Evolutionary conservation across 1,284 basidiomycete genomes (phyloP), one percentile per base, ranked within the genome.

Genomic region (Quambalaria eucalypti): DNA sequence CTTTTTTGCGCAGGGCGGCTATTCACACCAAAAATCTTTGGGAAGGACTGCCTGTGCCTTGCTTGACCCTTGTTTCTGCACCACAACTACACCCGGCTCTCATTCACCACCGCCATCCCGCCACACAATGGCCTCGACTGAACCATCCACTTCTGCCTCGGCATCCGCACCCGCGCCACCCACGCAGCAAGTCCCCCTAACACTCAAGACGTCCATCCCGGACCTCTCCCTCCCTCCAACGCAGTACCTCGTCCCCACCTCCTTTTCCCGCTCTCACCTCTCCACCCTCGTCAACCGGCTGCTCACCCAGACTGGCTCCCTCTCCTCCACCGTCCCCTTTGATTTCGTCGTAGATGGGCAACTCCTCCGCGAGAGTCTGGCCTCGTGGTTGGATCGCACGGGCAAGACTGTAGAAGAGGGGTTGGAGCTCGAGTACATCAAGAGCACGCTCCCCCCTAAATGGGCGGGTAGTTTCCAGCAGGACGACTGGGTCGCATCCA

Each of bases 261-360:
- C 84, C 76, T 98, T 92, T 92, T 84, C 83, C 55, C 85, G 92
- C 16, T 95, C 88, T 74, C 93, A 97, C 73, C 86, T 98, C n/a
- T 97, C 92, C 0, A 91, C 96, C 62, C 85, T 97, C 48, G 86
- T 99, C 64, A 98, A 98, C 80, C 93, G 95, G 73, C 88, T 93
- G 1, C 81, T 98, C 16, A 19, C 51, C 28, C 39, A 55, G 52
- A 25, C 28, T 19, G 23, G 4, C 2, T 26, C 5, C 59, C 62
- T 1, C 19, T 5, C n/a, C 2, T 61, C 63, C 50, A 84, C 88
- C 0, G 80, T 96, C 1, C 93, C 92, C 0, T 97, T 97, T 70
- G 93, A 98, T 77, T 98, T 97, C 77, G 78, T 98, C 48, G 80
- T 95, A 49, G 81, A 83, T 55, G 89, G 90, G 28, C 83, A 89